phyloP scores from a whole-genome alignment of 495 filamentous ascomycete genomes.

The Penicillium turbatum region DNA sequence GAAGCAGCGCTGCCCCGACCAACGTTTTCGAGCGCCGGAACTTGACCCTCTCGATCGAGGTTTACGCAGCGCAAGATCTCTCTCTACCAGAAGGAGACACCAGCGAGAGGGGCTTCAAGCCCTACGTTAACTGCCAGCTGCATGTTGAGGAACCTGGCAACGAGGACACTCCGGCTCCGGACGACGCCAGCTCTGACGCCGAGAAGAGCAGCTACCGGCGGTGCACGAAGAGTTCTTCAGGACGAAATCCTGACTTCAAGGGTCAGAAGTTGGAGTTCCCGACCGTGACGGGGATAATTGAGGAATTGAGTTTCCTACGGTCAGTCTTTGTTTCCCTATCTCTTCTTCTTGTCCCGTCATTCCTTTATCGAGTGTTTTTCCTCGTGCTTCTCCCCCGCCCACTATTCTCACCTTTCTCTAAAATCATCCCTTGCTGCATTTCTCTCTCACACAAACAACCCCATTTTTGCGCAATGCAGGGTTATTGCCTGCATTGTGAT shows the following conservation, averaged over 20 bases:
- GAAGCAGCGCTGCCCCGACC: conserved; percentile 31
- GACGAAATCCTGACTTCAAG: conserved; percentile 66
- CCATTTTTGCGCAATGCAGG: neutral
- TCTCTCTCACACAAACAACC: neutral
- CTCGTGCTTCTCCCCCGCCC: conserved; percentile 7
- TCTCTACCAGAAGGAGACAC: conserved; percentile 47
- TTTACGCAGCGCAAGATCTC: conserved; percentile 52
- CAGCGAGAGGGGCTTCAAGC: conserved; percentile 58
- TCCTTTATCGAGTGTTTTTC: neutral
- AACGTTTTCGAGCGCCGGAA: conserved; percentile 23
- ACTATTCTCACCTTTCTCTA: neutral
- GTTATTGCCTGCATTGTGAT: conserved; percentile 8
- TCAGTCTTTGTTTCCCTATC: conserved; percentile 32
- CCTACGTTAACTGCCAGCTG: conserved; percentile 77
- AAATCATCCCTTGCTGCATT: neutral
- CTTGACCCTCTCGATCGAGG: conserved; percentile 46
- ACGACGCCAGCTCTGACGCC: conserved; percentile 41
- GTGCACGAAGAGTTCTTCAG: conserved; percentile 56
- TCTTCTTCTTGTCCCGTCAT: neutral
- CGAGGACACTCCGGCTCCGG: conserved; percentile 13
- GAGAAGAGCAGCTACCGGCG: conserved; percentile 64
- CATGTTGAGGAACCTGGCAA: conserved; percentile 62
- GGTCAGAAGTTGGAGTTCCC: conserved; percentile 60
- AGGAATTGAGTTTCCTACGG: conserved; percentile 77
- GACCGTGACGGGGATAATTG: conserved; percentile 59